A percentile compares a stretch with the other conserved stretches of the same genome.
Evolutionary conservation across 495 filamentous ascomycete species (phyloP).

Genomic region (Neurospora pannonica): DNA sequence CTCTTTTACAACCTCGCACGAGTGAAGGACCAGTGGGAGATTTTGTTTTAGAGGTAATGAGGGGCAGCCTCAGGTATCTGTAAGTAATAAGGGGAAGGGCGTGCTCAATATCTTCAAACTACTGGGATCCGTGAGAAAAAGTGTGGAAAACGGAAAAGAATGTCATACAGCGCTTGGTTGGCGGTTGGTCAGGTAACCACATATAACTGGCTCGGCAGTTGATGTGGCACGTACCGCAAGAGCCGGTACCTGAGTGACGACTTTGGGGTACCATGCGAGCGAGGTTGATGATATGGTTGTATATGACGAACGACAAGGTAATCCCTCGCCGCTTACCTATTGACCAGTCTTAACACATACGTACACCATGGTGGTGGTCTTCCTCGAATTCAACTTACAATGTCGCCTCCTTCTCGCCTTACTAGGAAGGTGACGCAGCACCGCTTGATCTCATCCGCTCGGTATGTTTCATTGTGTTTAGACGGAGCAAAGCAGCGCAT

Average conservation of each 20-base stretch:
- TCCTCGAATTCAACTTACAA: no score
- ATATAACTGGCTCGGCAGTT: neutral
- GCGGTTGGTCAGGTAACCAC: neutral
- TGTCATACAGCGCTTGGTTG: neutral
- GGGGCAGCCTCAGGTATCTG: neutral
- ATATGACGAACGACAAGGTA: neutral
- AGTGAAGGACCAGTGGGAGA: neutral
- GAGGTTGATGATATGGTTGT: no score
- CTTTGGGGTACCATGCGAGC: neutral
- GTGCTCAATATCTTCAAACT: neutral
- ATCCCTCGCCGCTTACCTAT: neutral
- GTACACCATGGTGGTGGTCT: neutral
- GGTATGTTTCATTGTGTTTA: neutral
- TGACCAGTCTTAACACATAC: neutral
- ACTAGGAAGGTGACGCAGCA: neutral
- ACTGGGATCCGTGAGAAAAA: neutral
- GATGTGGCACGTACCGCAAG: neutral
- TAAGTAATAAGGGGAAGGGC: neutral
- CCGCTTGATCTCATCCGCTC: neutral
- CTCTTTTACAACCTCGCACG: neutral
- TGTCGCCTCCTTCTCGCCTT: neutral
- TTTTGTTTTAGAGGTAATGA: neutral
- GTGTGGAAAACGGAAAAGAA: neutral
- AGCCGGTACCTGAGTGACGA: neutral
- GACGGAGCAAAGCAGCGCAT: neutral